Conservation (phyloP, 116 monocot species). For the Phalaenopsis hybrid region DNA sequence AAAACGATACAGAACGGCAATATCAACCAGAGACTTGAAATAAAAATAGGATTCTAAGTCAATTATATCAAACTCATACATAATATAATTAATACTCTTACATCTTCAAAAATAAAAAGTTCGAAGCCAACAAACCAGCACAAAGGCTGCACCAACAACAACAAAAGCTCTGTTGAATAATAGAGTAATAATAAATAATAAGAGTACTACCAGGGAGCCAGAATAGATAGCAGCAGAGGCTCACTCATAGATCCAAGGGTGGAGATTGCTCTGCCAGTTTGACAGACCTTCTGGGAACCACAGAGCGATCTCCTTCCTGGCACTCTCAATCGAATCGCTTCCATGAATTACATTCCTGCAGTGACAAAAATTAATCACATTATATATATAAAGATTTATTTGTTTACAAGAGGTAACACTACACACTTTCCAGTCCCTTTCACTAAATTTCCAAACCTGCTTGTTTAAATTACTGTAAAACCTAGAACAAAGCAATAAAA, state of each 20-base stretch:
- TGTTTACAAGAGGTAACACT: too few species aligned
- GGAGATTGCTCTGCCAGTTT: conserved; percentile 57
- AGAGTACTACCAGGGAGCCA: neutral
- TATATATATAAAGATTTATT: neutral
- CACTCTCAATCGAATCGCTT: conserved; percentile 72
- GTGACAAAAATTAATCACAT: neutral
- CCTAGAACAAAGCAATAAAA: too few species aligned
- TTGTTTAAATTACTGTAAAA: too few species aligned
- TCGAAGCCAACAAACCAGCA: neutral
- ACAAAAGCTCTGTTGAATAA: too few species aligned
- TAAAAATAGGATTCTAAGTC: too few species aligned
- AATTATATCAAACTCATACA: too few species aligned
- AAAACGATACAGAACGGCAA: too few species aligned
- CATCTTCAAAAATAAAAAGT: neutral
- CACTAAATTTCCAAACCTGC: too few species aligned
- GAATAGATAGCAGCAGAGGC: neutral
- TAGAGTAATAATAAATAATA: too few species aligned
- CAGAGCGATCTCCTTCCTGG: conserved; percentile 73
- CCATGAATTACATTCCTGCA: conserved; percentile 77
- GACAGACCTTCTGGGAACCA: conserved; percentile 79
- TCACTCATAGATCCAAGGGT: conserved; percentile 87
- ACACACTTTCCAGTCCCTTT: too few species aligned
- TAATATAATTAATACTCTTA: neutral
- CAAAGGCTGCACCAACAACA: too few species aligned
- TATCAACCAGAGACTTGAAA: too few species aligned